A percentile compares a stretch with the other conserved stretches of the same genome.
Evolutionary conservation across 805 yeast genomes (phyloP).

Genomic region (Myxozyma sirexii): DNA sequence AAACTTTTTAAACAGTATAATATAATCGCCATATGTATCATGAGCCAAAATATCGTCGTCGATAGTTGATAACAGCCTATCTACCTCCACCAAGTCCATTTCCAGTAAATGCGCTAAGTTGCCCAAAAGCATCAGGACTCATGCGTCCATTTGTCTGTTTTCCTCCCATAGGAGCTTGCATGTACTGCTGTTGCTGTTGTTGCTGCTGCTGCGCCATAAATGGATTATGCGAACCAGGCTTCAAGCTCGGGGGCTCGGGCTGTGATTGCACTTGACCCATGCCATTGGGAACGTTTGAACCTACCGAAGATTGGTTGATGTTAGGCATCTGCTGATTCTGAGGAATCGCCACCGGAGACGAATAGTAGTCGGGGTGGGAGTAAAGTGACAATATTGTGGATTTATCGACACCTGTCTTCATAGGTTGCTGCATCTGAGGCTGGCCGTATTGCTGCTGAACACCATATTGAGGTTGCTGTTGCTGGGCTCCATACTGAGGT

Average conservation of each 20-base stretch:
- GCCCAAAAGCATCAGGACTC: slow-evolving; percentile 37
- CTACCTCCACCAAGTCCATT: background rate
- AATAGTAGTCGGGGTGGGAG: slow-evolving; percentile 31
- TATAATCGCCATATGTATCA: background rate
- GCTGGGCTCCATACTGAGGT: slow-evolving; percentile 6
- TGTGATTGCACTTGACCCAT: background rate
- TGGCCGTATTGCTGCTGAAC: slow-evolving; percentile 16
- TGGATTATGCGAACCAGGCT: slow-evolving; percentile 31
- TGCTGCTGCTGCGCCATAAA: slow-evolving; percentile 15
- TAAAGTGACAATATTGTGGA: slow-evolving; percentile 32
- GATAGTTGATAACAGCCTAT: too few species aligned
- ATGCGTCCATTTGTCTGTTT: slow-evolving; percentile 23
- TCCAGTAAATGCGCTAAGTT: slow-evolving; percentile 31
- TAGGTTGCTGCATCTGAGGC: slow-evolving; percentile 26
- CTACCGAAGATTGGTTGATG: slow-evolving; percentile 3
- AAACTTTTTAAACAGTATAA: slow-evolving; percentile 1
- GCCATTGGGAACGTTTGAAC: background rate
- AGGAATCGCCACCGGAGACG: slow-evolving; percentile 32
- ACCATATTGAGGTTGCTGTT: slow-evolving; percentile 19
- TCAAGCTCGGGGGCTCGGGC: background rate
- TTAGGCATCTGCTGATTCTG: slow-evolving; percentile 19
- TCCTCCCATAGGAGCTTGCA: background rate
- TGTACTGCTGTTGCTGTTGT: slow-evolving; percentile 10
- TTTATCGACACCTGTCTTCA: slow-evolving; percentile 30
- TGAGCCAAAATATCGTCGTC: too few species aligned